These are phyloP conservation scores for Phytophthora cajani DNA, from an alignment of 352 stramenopile species.

Conservation along the genomic window DNA sequence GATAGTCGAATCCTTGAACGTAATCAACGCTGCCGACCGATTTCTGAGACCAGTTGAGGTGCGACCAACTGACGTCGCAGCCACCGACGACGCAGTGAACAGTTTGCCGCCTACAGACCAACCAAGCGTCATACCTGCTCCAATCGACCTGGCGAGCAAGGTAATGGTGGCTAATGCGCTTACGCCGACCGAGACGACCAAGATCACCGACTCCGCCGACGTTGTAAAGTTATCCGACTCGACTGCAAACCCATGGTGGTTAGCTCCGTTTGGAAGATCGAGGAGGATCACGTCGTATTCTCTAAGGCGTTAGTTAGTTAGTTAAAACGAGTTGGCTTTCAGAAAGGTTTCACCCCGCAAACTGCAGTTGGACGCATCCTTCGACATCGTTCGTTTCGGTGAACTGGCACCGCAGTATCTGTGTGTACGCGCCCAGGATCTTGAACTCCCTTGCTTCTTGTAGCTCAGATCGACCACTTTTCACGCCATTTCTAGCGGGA, in stretches of 20 bases:
- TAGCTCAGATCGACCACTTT: background rate
- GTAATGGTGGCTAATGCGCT: background rate
- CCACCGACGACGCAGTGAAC: background rate
- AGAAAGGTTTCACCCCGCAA: constrained; percentile 4
- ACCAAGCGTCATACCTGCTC: constrained; percentile 1
- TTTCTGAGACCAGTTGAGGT: constrained; percentile 39
- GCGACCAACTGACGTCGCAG: background rate
- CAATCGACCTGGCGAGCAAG: constrained; percentile 3
- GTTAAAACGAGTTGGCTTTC: constrained; percentile 10
- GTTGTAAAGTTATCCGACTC: constrained; percentile 25
- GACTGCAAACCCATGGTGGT: constrained; percentile 29
- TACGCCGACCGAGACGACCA: constrained; percentile 11
- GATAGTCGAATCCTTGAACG: constrained; percentile 46
- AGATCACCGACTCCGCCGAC: background rate
- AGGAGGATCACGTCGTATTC: constrained; percentile 49
- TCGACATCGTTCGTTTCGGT: constrained; percentile 39
- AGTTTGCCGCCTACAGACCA: background rate
- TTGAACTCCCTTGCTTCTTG: constrained; percentile 28
- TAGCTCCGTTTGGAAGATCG: constrained; percentile 29
- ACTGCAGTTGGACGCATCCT: constrained; percentile 36
- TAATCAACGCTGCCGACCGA: constrained; percentile 32
- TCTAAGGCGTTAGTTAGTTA: constrained; percentile 11
- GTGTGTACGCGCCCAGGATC: constrained; percentile 43
- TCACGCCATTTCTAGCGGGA: background rate
- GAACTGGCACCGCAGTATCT: constrained; percentile 24